Percentiles rank a stretch among this genome's conserved stretches.
These are phyloP conservation scores for Geotrichum restrictum DNA, from an alignment of 1,139 yeast species.

Conservation along the genomic window DNA sequence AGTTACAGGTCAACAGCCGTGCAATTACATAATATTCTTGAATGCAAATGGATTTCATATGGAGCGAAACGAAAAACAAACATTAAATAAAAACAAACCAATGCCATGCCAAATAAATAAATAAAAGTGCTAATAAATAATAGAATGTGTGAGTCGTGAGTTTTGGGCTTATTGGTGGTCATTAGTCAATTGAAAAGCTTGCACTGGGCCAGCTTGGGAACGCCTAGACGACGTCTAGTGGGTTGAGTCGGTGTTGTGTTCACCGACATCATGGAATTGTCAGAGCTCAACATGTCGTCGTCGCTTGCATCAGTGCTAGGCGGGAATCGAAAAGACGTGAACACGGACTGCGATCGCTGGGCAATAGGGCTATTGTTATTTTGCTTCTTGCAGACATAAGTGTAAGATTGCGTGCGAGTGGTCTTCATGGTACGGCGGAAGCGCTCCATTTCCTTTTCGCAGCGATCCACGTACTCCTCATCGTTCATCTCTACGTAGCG, in stretches of 20 bases:
- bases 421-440: slow-evolving; percentile 46
- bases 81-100: not conserved
- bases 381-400: not conserved
- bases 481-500: slow-evolving; percentile 88
- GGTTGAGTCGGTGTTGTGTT: slow-evolving; percentile 11
- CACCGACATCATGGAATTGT: not conserved
- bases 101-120: slow-evolving; percentile 4
- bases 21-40: too few species aligned
- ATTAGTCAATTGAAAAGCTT: slow-evolving; percentile 1
- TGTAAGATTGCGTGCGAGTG: not conserved
- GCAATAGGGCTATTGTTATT: slow-evolving; percentile 1
- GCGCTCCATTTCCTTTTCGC: slow-evolving; percentile 69
- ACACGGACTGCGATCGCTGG: slow-evolving; percentile 4
- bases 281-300: not conserved
- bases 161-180: not conserved
- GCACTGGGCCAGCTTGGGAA: slow-evolving; percentile 11
- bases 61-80: not conserved
- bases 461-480: slow-evolving; percentile 55
- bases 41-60: not conserved
- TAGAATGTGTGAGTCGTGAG: not conserved
- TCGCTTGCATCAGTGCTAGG: not conserved
- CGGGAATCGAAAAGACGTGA: slow-evolving; percentile 2
- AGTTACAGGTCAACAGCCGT: too few species aligned
- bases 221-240: slow-evolving; percentile 7
- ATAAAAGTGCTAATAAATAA: not conserved